phyloP scores from a whole-genome alignment of 2,329 filamentous ascomycete genomes.

The Penicillium corylophilum region DNA sequence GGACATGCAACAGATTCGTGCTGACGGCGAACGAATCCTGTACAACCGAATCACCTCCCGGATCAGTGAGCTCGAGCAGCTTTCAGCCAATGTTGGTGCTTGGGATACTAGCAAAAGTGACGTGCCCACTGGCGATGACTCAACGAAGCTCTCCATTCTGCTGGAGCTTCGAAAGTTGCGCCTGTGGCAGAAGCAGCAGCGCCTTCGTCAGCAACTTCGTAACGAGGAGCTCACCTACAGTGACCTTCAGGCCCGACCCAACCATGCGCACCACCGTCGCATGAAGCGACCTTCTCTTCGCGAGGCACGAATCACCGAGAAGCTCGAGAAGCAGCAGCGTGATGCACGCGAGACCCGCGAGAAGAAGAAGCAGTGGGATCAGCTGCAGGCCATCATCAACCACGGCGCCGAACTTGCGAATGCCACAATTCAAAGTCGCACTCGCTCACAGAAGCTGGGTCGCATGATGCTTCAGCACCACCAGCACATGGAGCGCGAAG shows the following conservation, averaged over 20 bases:
- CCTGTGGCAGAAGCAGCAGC: slow-evolving; percentile 83
- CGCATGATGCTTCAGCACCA: slow-evolving; percentile 87
- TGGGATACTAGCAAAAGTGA: slow-evolving; percentile 76
- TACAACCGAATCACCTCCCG: slow-evolving; percentile 88
- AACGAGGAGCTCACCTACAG: slow-evolving; percentile 93
- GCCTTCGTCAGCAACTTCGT: slow-evolving; percentile 80
- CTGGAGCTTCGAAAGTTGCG: slow-evolving; percentile 74
- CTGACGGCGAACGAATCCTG: slow-evolving; percentile 82
- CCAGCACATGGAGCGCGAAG: slow-evolving; percentile 96
- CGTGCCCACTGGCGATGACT: slow-evolving; percentile 70
- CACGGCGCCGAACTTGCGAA: slow-evolving; percentile 77
- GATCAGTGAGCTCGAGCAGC: slow-evolving; percentile 76
- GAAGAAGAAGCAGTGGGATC: slow-evolving; percentile 95
- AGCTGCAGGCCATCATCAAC: slow-evolving; percentile 79
- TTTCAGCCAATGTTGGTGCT: slow-evolving; percentile 81
- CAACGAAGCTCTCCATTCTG: slow-evolving; percentile 86
- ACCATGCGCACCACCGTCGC: slow-evolving; percentile 83
- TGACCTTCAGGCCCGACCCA: slow-evolving; percentile 48
- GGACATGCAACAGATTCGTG: slow-evolving; percentile 79
- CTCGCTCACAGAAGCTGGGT: slow-evolving; percentile 80
- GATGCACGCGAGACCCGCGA: slow-evolving; percentile 94
- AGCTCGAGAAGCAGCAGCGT: slow-evolving; percentile 97
- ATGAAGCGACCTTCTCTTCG: slow-evolving; percentile 97
- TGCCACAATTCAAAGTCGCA: slow-evolving; percentile 64
- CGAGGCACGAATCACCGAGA: slow-evolving; percentile 96